Percentiles rank a stretch among this genome's conserved stretches.
These are phyloP conservation scores for Sclerotinia borealis DNA, from an alignment of 2,329 filamentous ascomycete species.

Conservation along the genomic window DNA sequence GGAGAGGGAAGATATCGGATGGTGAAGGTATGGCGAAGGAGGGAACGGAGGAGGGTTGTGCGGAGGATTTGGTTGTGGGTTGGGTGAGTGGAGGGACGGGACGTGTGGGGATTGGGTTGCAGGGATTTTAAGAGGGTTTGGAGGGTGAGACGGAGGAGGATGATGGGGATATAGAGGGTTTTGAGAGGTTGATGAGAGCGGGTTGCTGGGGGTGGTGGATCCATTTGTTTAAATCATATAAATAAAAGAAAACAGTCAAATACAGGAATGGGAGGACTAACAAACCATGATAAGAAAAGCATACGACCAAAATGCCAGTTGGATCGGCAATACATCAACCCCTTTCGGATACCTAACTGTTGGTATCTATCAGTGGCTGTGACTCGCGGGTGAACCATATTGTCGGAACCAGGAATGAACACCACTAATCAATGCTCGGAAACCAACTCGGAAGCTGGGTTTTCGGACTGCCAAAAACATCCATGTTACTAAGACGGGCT, in stretches of 20 bases:
- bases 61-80: background rate
- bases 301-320: no score
- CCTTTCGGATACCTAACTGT: background rate
- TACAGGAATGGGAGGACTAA: no score
- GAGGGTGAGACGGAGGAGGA: background rate
- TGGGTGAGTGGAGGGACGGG: background rate
- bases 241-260: no score
- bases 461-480: background rate
- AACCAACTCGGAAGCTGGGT: background rate
- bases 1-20: background rate
- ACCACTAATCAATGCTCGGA: background rate
- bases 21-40: background rate
- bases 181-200: background rate
- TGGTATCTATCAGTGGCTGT: background rate
- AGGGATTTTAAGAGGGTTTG: background rate
- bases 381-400: background rate
- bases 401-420: background rate
- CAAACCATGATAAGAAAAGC: no score
- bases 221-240: background rate
- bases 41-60: background rate
- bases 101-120: background rate
- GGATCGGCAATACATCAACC: no score
- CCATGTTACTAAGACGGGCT: no score
- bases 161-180: background rate
- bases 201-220: background rate